Conservation (phyloP, 1,139 yeast genomes). For the Hansenula sp. region DNA sequence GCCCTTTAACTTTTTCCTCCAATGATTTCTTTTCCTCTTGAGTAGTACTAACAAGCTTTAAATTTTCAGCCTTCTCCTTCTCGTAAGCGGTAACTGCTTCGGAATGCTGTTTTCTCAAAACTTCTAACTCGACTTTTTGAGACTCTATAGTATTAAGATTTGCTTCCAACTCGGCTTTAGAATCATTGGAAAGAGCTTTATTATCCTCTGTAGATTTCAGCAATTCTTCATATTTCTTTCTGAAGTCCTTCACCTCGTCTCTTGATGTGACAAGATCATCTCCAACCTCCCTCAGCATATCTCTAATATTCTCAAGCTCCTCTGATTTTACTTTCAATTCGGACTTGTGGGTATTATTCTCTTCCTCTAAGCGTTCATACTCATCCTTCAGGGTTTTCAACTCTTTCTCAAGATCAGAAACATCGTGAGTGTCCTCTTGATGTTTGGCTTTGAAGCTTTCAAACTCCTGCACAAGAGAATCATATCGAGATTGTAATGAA, state of each 20-base stretch:
- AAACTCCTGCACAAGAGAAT: constrained; percentile 14
- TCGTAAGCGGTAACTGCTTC: constrained; percentile 31
- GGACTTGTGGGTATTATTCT: constrained; percentile 9
- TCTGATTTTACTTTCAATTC: constrained; percentile 16
- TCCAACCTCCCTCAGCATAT: constrained; percentile 70
- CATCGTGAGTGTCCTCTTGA: background rate
- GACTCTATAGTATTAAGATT: constrained; percentile 6
- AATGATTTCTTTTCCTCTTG: constrained; percentile 2
- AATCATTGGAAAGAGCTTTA: constrained; percentile 1
- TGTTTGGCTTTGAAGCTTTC: constrained; percentile 9
- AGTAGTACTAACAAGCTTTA: background rate
- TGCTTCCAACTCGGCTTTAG: constrained; percentile 1
- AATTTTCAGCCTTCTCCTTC: constrained; percentile 15
- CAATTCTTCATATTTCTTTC: constrained; percentile 18
- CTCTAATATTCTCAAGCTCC: constrained; percentile 43
- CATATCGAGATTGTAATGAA: constrained; percentile 22
- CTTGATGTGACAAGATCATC: constrained; percentile 63
- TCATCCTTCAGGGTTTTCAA: constrained; percentile 7
- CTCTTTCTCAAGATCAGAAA: background rate
- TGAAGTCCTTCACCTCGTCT: constrained; percentile 31
- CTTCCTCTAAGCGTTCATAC: background rate
- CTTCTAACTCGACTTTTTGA: constrained; percentile 27
- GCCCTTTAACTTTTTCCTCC: constrained; percentile 1
- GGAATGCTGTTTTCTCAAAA: constrained; percentile 29
- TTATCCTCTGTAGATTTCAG: constrained; percentile 7